phyloP scores from a whole-genome alignment of 345 rosid species.

The Passiflora organensis region DNA sequence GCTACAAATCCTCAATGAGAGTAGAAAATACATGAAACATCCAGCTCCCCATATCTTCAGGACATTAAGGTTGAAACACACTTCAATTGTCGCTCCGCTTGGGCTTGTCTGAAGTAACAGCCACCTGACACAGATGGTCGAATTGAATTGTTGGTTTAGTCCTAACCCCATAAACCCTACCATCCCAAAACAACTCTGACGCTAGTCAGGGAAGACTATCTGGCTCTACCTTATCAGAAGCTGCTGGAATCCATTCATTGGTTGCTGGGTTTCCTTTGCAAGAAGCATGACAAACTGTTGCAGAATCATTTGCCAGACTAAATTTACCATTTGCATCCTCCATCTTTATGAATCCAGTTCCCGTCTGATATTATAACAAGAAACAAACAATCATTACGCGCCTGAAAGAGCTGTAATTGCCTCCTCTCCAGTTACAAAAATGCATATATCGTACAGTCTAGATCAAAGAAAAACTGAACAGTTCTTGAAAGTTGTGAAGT shows the following conservation, averaged over 20 bases:
- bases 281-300: slow-evolving; percentile 31
- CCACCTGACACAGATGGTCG: slow-evolving; percentile 28
- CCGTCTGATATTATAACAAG: slow-evolving; percentile 35
- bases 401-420: not conserved
- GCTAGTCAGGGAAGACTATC: no score
- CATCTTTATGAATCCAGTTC: slow-evolving; percentile 60
- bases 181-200: no score
- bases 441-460: no score
- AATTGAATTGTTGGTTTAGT: not conserved
- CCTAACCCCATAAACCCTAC: not conserved
- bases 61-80: no score
- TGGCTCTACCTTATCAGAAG: slow-evolving; percentile 30
- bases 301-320: slow-evolving; percentile 29
- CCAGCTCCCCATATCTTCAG: no score
- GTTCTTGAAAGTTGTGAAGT: not conserved
- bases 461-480: not conserved
- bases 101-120: slow-evolving; percentile 49
- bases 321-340: slow-evolving; percentile 33
- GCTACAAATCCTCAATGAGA: no score
- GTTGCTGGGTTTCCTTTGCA: slow-evolving; percentile 69
- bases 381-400: not conserved
- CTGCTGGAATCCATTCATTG: slow-evolving; percentile 59
- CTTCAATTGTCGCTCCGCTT: slow-evolving; percentile 53
- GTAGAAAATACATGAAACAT: no score
- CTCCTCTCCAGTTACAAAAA: no score